Percentiles rank a stretch among this genome's conserved stretches.
Evolutionary conservation across 2,329 filamentous ascomycete species (phyloP).

Genomic region (Curvularia hawaiiensis): DNA sequence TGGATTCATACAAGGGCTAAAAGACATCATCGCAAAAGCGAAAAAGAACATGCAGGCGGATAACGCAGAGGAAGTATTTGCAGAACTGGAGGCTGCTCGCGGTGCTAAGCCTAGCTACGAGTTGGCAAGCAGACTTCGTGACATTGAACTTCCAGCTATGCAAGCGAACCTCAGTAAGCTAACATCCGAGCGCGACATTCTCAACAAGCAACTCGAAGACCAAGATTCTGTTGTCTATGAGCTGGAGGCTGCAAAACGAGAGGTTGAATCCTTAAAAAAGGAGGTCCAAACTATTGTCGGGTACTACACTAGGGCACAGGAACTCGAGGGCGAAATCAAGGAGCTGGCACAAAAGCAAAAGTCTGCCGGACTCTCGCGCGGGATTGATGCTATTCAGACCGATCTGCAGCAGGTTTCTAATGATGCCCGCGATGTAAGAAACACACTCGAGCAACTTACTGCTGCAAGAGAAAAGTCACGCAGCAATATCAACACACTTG

Average conservation of each 20-base stretch:
- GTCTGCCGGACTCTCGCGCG: conserved; percentile 66
- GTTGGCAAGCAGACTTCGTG: conserved; percentile 69
- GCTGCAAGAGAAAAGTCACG: conserved; percentile 74
- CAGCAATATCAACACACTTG: conserved; percentile 69
- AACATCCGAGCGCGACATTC: conserved; percentile 42
- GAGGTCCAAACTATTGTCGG: conserved; percentile 77
- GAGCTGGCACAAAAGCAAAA: conserved; percentile 78
- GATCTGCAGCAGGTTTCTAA: conserved; percentile 71
- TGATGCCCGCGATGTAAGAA: conserved; percentile 68
- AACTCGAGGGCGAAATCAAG: conserved; percentile 74
- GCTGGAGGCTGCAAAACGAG: conserved; percentile 67
- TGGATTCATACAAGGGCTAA: conserved; percentile 70
- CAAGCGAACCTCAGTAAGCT: conserved; percentile 66
- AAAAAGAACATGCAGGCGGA: conserved; percentile 64
- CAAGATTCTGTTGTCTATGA: conserved; percentile 72
- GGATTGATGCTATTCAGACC: conserved; percentile 83
- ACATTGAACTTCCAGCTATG: conserved; percentile 71
- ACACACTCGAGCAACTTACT: conserved; percentile 67
- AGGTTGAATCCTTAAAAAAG: conserved; percentile 76
- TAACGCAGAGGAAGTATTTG: conserved; percentile 66
- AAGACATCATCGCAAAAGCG: conserved; percentile 58
- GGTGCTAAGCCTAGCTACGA: conserved; percentile 68
- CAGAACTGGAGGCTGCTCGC: conserved; percentile 64
- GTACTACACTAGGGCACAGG: conserved; percentile 72
- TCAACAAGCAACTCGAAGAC: conserved; percentile 56